These are phyloP conservation scores for Penicillium sp. DNA, from an alignment of 2,329 filamentous ascomycete species.

Conservation along the genomic window DNA sequence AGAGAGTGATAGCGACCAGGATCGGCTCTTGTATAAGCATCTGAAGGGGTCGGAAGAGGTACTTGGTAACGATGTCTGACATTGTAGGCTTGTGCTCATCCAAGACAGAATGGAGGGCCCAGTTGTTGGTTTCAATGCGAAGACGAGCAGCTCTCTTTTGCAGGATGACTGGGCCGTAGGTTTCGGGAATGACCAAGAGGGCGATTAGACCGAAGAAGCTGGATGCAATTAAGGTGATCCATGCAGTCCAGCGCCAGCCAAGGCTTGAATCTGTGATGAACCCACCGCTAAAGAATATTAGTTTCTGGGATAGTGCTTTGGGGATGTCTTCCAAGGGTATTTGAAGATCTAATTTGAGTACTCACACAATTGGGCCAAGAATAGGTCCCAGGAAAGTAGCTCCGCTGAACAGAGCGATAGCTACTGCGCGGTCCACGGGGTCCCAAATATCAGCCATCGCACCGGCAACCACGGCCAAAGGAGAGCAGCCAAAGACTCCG, in stretches of 20 bases:
- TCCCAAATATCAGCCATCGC: conserved; percentile 51
- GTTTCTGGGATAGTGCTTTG: not conserved
- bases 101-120: conserved; percentile 45
- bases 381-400: conserved; percentile 52
- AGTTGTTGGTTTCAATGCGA: conserved; percentile 49
- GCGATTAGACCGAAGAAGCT: conserved; percentile 44
- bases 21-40: conserved; percentile 53
- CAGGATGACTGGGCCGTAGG: conserved; percentile 51
- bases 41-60: conserved; percentile 45
- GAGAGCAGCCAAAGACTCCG: conserved; percentile 51
- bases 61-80: conserved; percentile 43
- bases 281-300: conserved; percentile 34
- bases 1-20: conserved; percentile 47
- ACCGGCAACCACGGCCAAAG: conserved; percentile 53
- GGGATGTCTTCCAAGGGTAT: too few relatives aligned
- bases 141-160: conserved; percentile 49
- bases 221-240: conserved; percentile 53
- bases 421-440: conserved; percentile 48
- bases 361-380: conserved; percentile 47
- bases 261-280: conserved; percentile 52
- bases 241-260: conserved; percentile 60
- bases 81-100: conserved; percentile 45
- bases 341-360: not conserved
- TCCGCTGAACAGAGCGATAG: conserved; percentile 45
- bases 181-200: conserved; percentile 51